Conservation (phyloP, 1,139 yeast genomes). For the Candida glucosophila region DNA sequence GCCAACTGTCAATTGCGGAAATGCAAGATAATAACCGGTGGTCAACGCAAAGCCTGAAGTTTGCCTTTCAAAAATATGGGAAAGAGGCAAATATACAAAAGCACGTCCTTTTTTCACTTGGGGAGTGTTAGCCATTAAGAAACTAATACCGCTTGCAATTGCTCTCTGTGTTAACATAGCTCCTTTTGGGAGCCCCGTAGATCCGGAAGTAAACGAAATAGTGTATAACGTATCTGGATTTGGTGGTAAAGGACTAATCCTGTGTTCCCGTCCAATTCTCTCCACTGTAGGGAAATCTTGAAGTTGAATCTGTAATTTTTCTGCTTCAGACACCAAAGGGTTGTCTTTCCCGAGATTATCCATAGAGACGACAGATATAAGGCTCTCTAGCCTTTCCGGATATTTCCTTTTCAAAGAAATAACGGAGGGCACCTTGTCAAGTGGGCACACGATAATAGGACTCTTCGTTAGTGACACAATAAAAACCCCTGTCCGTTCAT, state of each 20-base stretch:
- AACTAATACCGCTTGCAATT: slow-evolving; percentile 19
- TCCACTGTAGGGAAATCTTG: slow-evolving; percentile 25
- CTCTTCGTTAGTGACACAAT: slow-evolving; percentile 26
- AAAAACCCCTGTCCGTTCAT: slow-evolving; percentile 23
- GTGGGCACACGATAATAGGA: slow-evolving; percentile 27
- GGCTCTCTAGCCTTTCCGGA: slow-evolving; percentile 16
- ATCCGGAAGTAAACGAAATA: slow-evolving; percentile 35
- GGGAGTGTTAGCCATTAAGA: slow-evolving; percentile 10
- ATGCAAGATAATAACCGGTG: slow-evolving; percentile 33
- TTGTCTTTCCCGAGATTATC: too few relatives aligned
- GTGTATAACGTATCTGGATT: slow-evolving; percentile 23
- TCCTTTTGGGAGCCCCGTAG: slow-evolving; percentile 37
- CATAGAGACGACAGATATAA: slow-evolving; percentile 28
- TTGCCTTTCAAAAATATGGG: slow-evolving; percentile 35
- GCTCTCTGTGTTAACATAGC: slow-evolving; percentile 24
- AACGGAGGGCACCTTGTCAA: slow-evolving; percentile 18
- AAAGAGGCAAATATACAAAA: slow-evolving; percentile 22
- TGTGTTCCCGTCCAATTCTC: slow-evolving; percentile 17
- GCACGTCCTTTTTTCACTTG: slow-evolving; percentile 9
- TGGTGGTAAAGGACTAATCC: slow-evolving; percentile 17
- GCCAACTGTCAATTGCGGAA: slow-evolving; percentile 30
- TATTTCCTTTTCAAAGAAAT: slow-evolving; percentile 17
- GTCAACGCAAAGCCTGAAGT: slow-evolving; percentile 19
- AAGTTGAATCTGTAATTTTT: slow-evolving; percentile 14
- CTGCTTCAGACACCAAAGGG: slow-evolving; percentile 16